Evolutionary conservation across 2,329 filamentous ascomycete genomes (phyloP), one percentile per base, ranked within the genome.

Genomic region (Xylariomycetidae sp.): DNA sequence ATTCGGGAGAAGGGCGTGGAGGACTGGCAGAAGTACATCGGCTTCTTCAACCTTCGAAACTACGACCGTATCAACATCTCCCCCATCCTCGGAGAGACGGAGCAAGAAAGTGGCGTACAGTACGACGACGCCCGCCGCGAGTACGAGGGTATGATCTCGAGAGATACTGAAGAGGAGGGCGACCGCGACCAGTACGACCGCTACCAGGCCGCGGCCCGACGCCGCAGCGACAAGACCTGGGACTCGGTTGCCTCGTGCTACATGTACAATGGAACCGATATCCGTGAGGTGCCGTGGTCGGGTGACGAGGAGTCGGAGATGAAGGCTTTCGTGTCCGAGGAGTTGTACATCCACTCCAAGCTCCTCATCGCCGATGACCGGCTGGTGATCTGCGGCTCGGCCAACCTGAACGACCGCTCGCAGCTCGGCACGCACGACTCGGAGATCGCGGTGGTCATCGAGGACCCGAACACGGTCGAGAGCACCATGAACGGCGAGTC

Each of bases 391-490:
- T 92, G 87, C 55, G 87, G 87, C 10, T 87, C 82, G 13, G 85
- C 85, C 40, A 96, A 95, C 61, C 73, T 95, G 48, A 96, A 95
- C 59, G 90, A 96, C 57, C 82, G 90, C 37, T 77, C 85, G 30
- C 89, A 95, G 60, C 67, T 93, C 6, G 87, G 86, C 22, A 72
- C 76, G 37, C 87, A 92, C 59, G 88, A 94, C 61, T 86, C 80
- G 1, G 88, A 95, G 56, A 86, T 95, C 35, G 86, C 87, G n/a
- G 83, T 93, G 43, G 72, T 93, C 37, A 85, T 95, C 50, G 82
- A 92, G 56, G 87, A 93, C 54, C 74, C 77, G 2, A 75, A 79
- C 1, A 65, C 78, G 2, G 65, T 94, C 12, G 74, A 83, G 10
- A 81, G 79, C 13, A 63, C 59, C 39, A 93, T 95, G 85, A 72